Evolutionary conservation across 176 grass and related monocot genomes (phyloP), one percentile per base, ranked within the genome.

Genomic region (Oropetium thomaeum): DNA sequence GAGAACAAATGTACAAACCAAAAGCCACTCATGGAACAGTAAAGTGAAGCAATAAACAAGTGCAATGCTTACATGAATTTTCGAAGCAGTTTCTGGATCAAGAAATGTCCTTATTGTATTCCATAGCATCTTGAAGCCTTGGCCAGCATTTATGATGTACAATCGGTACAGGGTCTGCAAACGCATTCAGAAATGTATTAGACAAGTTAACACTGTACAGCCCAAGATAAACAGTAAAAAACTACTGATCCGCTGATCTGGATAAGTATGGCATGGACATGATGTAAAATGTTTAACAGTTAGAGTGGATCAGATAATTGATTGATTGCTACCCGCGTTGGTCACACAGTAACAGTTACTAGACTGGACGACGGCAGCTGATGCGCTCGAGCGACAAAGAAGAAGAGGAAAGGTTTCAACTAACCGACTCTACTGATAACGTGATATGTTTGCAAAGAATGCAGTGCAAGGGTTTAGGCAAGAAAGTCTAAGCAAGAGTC

Each of bases 111-210:
- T 99, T 62, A 99, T 88, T 41, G 96, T 90, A 76, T 61, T 29
- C 96, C 96, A 99, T 80, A 99, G 51, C 67, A 99, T 83, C 87
- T 88, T 92, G 77, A 99, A 99, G 80, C 91, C 96, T 83, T 90
- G 71, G 44, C 96, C 96, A 53, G 96, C 91, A 84, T 99, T 99
- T 83, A 99, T 80, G 43, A 99, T 92, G 76, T 87, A 95, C 82
- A 92, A 86, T 67, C 67, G 80, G 57, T 74, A 64, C 33, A 94
- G 77, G 53, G 91, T 98, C 91, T 98, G 87, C 59, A 91, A 31
- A 62, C 80, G 17, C 35, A 70, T 54, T 64, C 55, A 31, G 14
- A 64, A n/a, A 60, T 60, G 51, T 19, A 62, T 81, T 51, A 75
- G n/a, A 61, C 31, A 78, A 89, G 33, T 58, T 70, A 60, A 17